These are phyloP conservation scores for Hypoxylon intermedium DNA, from an alignment of 495 filamentous ascomycete species.

Conservation along the genomic window DNA sequence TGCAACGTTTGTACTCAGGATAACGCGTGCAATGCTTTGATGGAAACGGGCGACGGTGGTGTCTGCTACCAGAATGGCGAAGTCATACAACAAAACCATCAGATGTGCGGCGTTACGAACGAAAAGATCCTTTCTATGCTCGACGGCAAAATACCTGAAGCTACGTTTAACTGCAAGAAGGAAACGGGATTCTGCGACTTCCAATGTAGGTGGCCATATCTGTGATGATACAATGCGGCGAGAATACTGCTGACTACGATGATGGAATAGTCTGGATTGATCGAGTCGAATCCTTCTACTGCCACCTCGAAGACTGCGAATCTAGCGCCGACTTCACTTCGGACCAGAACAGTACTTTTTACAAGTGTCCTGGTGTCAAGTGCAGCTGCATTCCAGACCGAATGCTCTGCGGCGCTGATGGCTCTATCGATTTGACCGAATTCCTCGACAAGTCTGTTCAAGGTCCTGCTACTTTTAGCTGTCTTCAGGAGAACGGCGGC, in stretches of 20 bases:
- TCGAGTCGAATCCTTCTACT: slow-evolving; percentile 94
- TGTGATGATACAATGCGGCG: background rate
- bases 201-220: slow-evolving; percentile 70
- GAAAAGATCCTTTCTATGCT: slow-evolving; percentile 86
- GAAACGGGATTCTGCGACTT: slow-evolving; percentile 81
- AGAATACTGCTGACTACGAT: slow-evolving; percentile 46
- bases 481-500: slow-evolving; percentile 67
- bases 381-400: slow-evolving; percentile 90
- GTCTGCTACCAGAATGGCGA: slow-evolving; percentile 92
- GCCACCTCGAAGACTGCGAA: slow-evolving; percentile 79
- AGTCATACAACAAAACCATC: slow-evolving; percentile 90
- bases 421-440: slow-evolving; percentile 89
- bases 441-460: slow-evolving; percentile 81
- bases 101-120: slow-evolving; percentile 98
- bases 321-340: slow-evolving; percentile 71
- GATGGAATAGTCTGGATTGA: slow-evolving; percentile 82
- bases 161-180: slow-evolving; percentile 90
- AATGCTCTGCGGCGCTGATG: slow-evolving; percentile 90
- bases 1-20: slow-evolving; percentile 93
- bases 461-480: slow-evolving; percentile 84
- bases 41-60: slow-evolving; percentile 76
- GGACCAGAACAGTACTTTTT: slow-evolving; percentile 79
- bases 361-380: slow-evolving; percentile 80
- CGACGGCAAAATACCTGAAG: slow-evolving; percentile 82
- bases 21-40: slow-evolving; percentile 82